These are phyloP conservation scores for Thalassiosira hispida DNA, from an alignment of 352 stramenopile species.

Conservation along the genomic window DNA sequence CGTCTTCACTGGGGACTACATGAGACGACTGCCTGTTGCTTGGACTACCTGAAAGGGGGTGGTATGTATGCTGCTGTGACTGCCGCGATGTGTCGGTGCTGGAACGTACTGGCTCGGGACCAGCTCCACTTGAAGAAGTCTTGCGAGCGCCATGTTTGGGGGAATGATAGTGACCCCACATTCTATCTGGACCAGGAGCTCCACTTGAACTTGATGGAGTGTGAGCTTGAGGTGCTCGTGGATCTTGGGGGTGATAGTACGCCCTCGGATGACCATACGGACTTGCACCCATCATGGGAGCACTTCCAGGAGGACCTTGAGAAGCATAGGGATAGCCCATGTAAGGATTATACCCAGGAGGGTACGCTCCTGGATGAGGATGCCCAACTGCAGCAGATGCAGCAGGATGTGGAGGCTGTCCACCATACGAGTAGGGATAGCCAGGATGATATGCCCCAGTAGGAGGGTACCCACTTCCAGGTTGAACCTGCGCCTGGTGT, in stretches of 20 bases:
- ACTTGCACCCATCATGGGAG: neutral
- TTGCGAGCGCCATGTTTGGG: constrained; percentile 3
- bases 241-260: neutral
- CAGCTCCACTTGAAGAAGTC: neutral
- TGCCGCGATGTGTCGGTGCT: neutral
- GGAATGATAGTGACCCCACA: constrained; percentile 34
- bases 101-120: constrained; percentile 19
- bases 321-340: constrained; percentile 13
- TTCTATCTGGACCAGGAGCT: neutral
- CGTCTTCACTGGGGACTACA: constrained; percentile 27
- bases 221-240: neutral
- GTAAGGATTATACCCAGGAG: neutral
- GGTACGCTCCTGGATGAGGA: neutral
- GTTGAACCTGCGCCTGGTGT: neutral
- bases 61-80: neutral
- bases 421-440: constrained; percentile 11
- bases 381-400: neutral
- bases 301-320: neutral
- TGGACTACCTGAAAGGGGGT: neutral
- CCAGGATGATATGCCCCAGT: constrained; percentile 10
- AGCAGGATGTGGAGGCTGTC: neutral
- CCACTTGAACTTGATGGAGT: neutral
- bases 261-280: neutral
- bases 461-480: neutral
- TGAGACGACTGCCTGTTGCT: constrained; percentile 14